phyloP scores from a whole-genome alignment of 257 asterid species.

The Ballota nigra region DNA sequence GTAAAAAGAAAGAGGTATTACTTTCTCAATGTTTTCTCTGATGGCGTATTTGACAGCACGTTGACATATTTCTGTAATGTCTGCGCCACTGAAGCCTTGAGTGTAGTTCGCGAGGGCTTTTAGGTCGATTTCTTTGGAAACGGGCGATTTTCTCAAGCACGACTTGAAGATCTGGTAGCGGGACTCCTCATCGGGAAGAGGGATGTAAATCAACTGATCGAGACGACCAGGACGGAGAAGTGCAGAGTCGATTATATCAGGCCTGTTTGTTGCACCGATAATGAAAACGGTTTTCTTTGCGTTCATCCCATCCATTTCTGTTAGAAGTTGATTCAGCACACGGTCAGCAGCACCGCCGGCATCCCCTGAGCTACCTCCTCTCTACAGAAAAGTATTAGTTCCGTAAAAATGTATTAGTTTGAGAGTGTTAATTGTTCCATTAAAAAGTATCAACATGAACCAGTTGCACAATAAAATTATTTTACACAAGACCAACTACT shows the following conservation, averaged over 20 bases:
- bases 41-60: constrained; percentile 67
- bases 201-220: constrained; percentile 62
- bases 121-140: constrained; percentile 46
- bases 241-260: constrained; percentile 62
- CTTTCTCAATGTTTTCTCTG: constrained; percentile 62
- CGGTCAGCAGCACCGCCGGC: constrained; percentile 70
- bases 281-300: constrained; percentile 66
- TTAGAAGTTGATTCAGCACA: constrained; percentile 57
- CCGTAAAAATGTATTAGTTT: not conserved
- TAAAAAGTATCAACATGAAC: no score
- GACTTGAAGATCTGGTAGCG: constrained; percentile 59
- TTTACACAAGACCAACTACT: not conserved
- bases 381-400: constrained; percentile 21
- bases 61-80: constrained; percentile 60
- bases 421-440: not conserved
- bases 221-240: constrained; percentile 66
- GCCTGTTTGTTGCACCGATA: constrained; percentile 69
- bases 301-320: constrained; percentile 68
- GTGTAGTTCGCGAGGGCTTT: constrained; percentile 56
- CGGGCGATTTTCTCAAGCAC: constrained; percentile 52
- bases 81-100: constrained; percentile 65
- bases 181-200: constrained; percentile 62
- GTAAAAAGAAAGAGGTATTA: constrained; percentile 12
- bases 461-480: no score
- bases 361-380: constrained; percentile 66